Conservation (phyloP, 495 filamentous ascomycete genomes). For the Annulohypoxylon stygium region DNA sequence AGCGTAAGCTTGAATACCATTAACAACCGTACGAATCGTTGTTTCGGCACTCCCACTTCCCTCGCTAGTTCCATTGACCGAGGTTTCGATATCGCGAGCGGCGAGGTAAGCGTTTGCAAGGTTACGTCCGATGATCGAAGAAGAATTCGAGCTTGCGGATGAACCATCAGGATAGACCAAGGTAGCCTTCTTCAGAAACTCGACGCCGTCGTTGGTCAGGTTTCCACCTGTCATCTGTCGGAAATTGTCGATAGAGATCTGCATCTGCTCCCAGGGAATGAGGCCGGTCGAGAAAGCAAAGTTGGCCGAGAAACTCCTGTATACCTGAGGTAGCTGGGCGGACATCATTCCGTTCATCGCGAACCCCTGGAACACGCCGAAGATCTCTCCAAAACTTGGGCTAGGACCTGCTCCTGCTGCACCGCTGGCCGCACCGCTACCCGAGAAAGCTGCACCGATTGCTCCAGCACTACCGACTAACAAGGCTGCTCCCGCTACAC, state of each 20-base stretch:
- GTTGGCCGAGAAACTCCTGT: slow-evolving; percentile 89
- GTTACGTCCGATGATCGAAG: slow-evolving; percentile 66
- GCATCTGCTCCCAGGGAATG: slow-evolving; percentile 84
- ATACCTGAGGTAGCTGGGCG: slow-evolving; percentile 86
- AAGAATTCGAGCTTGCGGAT: slow-evolving; percentile 53
- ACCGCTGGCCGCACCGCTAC: slow-evolving; percentile 56
- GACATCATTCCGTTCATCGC: slow-evolving; percentile 97
- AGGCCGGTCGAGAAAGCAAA: slow-evolving; percentile 93
- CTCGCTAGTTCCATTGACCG: slow-evolving; percentile 60
- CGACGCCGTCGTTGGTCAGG: slow-evolving; percentile 80
- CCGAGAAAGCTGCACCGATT: slow-evolving; percentile 68
- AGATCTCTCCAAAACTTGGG: slow-evolving; percentile 87
- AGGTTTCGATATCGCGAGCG: slow-evolving; percentile 66
- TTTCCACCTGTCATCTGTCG: slow-evolving; percentile 85
- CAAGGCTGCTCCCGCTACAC: slow-evolving; percentile 88
- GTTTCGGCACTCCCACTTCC: slow-evolving; percentile 50
- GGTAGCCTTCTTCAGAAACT: slow-evolving; percentile 78
- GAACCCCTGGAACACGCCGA: slow-evolving; percentile 92
- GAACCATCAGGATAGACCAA: slow-evolving; percentile 71
- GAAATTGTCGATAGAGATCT: slow-evolving; percentile 88
- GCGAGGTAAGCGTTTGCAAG: slow-evolving; percentile 61
- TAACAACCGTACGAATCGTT: slow-evolving; percentile 61
- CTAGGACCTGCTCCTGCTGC: slow-evolving; percentile 74
- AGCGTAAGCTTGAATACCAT: slow-evolving; percentile 79
- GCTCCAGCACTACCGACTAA: slow-evolving; percentile 80